phyloP scores from a whole-genome alignment of 257 asterid species.

The Nicotiana sylvestris region DNA sequence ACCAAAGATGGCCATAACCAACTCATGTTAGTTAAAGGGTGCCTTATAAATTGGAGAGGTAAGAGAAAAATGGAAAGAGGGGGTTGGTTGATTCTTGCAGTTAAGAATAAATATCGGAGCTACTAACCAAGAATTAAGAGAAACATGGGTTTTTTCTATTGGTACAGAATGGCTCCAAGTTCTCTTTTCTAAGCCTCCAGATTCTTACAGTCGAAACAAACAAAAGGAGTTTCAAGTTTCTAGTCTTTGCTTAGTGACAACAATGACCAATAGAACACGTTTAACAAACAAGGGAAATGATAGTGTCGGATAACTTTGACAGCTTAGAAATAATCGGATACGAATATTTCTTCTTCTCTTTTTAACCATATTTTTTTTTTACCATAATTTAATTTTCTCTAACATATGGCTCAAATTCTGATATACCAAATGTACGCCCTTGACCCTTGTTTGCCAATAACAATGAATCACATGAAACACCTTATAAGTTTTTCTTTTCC shows the following conservation, averaged over 20 bases:
- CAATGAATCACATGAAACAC: background rate
- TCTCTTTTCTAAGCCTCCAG: background rate
- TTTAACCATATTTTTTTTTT: no score
- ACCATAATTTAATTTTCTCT: background rate
- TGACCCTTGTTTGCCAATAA: no score
- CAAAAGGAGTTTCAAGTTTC: background rate
- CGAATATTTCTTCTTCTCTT: no score
- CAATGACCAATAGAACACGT: background rate
- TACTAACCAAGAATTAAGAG: slow-evolving; percentile 18
- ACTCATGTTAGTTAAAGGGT: slow-evolving; percentile 34
- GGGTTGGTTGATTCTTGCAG: background rate
- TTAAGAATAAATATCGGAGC: slow-evolving; percentile 8
- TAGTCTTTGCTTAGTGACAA: background rate
- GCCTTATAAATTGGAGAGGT: background rate
- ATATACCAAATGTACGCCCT: no score
- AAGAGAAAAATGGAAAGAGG: background rate
- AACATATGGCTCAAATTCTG: background rate
- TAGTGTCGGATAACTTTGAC: no score
- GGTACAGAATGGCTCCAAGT: slow-evolving; percentile 4
- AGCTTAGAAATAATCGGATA: no score
- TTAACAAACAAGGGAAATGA: background rate
- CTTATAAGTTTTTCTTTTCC: background rate
- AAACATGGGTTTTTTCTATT: slow-evolving; percentile 23
- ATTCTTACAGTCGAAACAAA: background rate
- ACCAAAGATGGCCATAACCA: slow-evolving; percentile 25